phyloP scores from a whole-genome alignment of 768 basidiomycete genomes.

The Pleurotus cornucopiae region DNA sequence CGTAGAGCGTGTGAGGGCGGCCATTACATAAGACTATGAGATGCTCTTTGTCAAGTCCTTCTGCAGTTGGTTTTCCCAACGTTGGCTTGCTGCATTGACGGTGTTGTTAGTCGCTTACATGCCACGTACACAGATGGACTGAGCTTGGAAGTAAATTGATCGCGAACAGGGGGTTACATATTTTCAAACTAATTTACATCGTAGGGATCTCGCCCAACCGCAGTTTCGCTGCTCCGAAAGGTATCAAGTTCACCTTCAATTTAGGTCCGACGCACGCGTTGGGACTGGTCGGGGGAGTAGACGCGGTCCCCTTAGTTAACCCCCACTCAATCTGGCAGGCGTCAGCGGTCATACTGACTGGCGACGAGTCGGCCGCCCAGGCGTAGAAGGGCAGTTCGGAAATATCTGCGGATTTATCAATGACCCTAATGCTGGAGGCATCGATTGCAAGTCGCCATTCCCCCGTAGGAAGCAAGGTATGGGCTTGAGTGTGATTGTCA shows the following conservation, averaged over 20 bases:
- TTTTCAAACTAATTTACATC: constrained; percentile 14
- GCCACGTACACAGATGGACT: no score
- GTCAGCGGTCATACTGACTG: constrained; percentile 33
- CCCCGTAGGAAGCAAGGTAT: constrained; percentile 31
- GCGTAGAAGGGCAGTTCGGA: constrained; percentile 31
- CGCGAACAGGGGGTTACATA: no score
- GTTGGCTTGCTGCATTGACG: no score
- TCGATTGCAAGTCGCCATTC: constrained; percentile 38
- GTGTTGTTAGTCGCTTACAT: no score
- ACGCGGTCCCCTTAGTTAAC: constrained; percentile 25
- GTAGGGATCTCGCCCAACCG: constrained; percentile 37
- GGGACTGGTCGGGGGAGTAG: constrained; percentile 31
- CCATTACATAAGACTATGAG: no score
- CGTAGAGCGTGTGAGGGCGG: no score
- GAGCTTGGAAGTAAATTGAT: no score
- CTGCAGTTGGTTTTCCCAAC: no score
- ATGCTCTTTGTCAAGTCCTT: no score
- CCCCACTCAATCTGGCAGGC: constrained; percentile 37
- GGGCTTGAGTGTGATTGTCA: constrained; percentile 34
- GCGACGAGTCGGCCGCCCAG: constrained; percentile 34
- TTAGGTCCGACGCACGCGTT: constrained; percentile 25
- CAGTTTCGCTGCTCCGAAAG: constrained; percentile 35
- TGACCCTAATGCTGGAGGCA: constrained; percentile 27
- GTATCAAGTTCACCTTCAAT: constrained; percentile 32
- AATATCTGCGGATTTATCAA: constrained; percentile 22